These are phyloP conservation scores for Peniophora sp. DNA, from an alignment of 1,284 basidiomycete species.

Conservation along the genomic window DNA sequence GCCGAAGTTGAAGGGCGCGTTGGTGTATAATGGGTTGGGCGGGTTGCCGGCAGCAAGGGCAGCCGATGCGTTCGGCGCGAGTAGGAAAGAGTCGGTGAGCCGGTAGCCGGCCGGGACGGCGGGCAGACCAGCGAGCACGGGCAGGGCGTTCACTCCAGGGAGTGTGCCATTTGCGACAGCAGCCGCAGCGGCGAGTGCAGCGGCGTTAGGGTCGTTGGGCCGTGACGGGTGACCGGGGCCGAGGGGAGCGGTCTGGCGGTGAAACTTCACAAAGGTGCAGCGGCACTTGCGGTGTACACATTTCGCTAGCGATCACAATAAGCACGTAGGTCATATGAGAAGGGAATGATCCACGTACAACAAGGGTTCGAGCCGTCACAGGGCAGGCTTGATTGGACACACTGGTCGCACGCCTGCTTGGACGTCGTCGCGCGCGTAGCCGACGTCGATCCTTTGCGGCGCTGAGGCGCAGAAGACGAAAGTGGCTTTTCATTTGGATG, in stretches of 20 bases:
- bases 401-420: conserved; percentile 82
- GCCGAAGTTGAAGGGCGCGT: conserved; percentile 10
- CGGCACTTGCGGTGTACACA: conserved; percentile 67
- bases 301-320: conserved; percentile 45
- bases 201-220: conserved; percentile 12
- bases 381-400: conserved; percentile 71
- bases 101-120: conserved; percentile 17
- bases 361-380: conserved; percentile 82
- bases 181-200: conserved; percentile 2
- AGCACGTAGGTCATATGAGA: conserved; percentile 2
- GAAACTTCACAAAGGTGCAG: conserved; percentile 82
- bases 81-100: conserved; percentile 24
- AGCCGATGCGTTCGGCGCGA: conserved; percentile 12
- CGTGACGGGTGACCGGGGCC: conserved; percentile 53
- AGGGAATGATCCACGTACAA: conserved; percentile 37
- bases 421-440: conserved; percentile 66
- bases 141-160: conserved; percentile 4
- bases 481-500: conserved; percentile 68
- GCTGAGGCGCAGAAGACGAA: conserved; percentile 28
- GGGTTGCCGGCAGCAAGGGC: conserved; percentile 13
- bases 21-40: conserved; percentile 6
- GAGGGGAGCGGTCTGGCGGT: conserved; percentile 69
- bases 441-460: conserved; percentile 52
- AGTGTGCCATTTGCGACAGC: neutral
- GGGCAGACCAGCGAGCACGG: conserved; percentile 10